Conservation (phyloP, 192 early-diverging fungal species). For the Coemansia sp. region DNA sequence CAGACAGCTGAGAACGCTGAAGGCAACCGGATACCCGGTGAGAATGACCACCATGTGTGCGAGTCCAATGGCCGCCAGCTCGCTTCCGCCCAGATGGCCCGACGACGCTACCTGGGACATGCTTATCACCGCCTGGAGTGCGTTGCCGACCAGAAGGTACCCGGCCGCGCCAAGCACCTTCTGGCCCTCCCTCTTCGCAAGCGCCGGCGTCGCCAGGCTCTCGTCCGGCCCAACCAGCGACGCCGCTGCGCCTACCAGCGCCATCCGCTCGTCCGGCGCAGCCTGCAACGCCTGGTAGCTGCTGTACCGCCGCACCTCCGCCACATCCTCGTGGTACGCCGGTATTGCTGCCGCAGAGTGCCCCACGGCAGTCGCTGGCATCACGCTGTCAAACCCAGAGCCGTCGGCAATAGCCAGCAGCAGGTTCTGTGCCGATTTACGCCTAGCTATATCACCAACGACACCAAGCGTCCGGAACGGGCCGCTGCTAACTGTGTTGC, state of each 20-base stretch:
- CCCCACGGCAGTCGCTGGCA: neutral
- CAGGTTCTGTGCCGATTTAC: constrained; percentile 8
- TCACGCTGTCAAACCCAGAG: constrained; percentile 6
- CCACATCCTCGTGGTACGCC: neutral
- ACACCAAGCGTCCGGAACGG: neutral
- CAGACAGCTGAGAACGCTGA: constrained; percentile 71
- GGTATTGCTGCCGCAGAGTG: neutral
- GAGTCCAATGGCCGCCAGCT: constrained; percentile 70
- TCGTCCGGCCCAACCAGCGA: constrained; percentile 13
- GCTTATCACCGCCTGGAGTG: constrained; percentile 67
- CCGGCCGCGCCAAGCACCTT: constrained; percentile 25
- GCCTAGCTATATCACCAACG: neutral
- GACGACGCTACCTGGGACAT: constrained; percentile 65
- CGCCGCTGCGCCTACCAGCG: constrained; percentile 21
- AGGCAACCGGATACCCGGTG: constrained; percentile 68
- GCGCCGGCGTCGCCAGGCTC: constrained; percentile 7
- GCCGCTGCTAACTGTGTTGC: neutral
- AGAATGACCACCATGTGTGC: constrained; percentile 75
- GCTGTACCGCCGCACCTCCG: neutral
- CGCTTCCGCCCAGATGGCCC: constrained; percentile 63
- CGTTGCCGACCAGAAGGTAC: constrained; percentile 60
- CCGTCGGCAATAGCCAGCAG: constrained; percentile 11
- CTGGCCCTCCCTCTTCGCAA: constrained; percentile 22
- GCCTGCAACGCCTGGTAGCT: neutral
- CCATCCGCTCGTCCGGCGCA: constrained; percentile 14